Evolutionary conservation across 2,329 filamentous ascomycete species (phyloP), one percentile per base, ranked within the genome.

Genomic region (Scleromitrula shiraiana): DNA sequence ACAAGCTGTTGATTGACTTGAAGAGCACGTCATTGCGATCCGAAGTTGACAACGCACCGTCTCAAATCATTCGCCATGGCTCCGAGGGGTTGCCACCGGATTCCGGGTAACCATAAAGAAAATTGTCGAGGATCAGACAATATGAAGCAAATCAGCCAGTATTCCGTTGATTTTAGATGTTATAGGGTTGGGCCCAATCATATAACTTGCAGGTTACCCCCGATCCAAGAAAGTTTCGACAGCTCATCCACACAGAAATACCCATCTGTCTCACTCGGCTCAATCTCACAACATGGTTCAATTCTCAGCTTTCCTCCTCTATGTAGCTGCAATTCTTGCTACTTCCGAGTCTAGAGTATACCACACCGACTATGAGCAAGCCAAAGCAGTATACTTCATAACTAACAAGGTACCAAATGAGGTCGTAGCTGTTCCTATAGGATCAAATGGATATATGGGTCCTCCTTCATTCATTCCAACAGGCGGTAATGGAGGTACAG

Each of bases 321-420:
- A 29, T 29, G 26, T 12, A 29, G 26, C 12, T 29, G 26, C 12
- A 12, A 29, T 12, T 29, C 26, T 29, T 29, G 26, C 7, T 7
- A 12, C 12, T 29, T 7, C 12, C 26, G 12, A 29, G 7, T 29
- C 26, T 7, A 29, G 12, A 29, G 26, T 7, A 7, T 8, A 6
- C 36, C 26, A 39, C 40, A 30, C 5, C 44, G 9, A 17, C 38
- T 15, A 22, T n/a, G 17, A 51, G 49, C 32, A 48, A 51, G 24
- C 26, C 26, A 61, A 73, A 57, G 76, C 76, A 0, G 57, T 80
- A 15, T 82, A 82, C 60, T 63, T 80, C 46, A 63, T 78, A 32
- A 77, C 72, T 29, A 83, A 82, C 54, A 68, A 74, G 2, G 61
- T 59, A 8, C 54, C 68, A 0, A 52, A 56, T 8, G 77, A 80